Base-by-base conservation (phyloP, 257 asterid species). In the Craterostigma plantagineum region DNA sequence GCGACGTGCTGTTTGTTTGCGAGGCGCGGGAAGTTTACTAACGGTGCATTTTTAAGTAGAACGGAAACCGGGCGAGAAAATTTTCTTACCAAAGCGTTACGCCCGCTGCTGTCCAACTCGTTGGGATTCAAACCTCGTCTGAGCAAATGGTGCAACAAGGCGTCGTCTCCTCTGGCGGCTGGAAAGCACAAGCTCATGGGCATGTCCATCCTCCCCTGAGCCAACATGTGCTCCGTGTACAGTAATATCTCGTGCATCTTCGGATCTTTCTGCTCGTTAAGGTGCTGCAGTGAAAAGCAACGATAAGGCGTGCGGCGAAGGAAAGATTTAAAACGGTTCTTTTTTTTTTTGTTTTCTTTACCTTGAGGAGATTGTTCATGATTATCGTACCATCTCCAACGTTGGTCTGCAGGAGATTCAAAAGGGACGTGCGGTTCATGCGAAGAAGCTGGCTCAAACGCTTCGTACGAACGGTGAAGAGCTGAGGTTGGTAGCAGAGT, bases 101-200 rank as follows among this genome's bases (percentile, higher is more conserved):
- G 69, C 42, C 98, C 93, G n/a, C 60, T 70, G 50, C 43, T 70
- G 54, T 87, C 98, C 0, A 75, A 43, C 68, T 87, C 98, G 48
- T 87, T 87, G 27, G 95, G 77, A 67, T 87, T 93, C 11, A 82
- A 51, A 44, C 95, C 95, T 54, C 98, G 72, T 60, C 75, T 78
- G 56, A 87, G 60, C 83, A 87, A 50, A 45, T 79, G 93, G 51
- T 74, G 81, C 75, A 87, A 49, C 48, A 87, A 63, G 48, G 76
- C 57, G 55, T 82, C 92, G n/a, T 87, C 95, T 55, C 81, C 95
- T 57, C 98, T 72, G 14, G 72, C 73, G 8, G 95, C 74, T n/a
- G 98, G 95, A 38, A 87, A 87, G 51, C 92, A 71, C 14, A 82
- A 67, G 59, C 81, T 81, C 54, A 87, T 85, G 10, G 97, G 97